phyloP scores from a whole-genome alignment of 345 rosid species.

The Sisymbrium altissimum region DNA sequence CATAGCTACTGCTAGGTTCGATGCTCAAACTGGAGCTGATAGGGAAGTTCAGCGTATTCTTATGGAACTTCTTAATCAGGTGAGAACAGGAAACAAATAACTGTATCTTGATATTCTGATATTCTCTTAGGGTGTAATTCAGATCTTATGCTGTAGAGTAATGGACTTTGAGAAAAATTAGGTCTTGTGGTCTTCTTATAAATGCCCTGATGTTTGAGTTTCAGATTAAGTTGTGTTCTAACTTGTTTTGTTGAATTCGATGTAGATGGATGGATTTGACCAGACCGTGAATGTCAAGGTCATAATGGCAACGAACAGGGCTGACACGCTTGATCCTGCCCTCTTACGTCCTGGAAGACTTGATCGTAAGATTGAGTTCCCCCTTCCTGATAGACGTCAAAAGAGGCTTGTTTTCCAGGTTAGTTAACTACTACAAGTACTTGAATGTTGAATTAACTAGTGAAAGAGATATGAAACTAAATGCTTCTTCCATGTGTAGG shows the following conservation, averaged over 20 bases:
- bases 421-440: neutral
- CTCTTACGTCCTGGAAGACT: slow-evolving; percentile 98
- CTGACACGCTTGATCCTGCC: slow-evolving; percentile 98
- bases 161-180: neutral
- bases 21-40: slow-evolving; percentile 99
- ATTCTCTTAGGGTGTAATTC: neutral
- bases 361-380: slow-evolving; percentile 91
- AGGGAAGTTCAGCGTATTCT: slow-evolving; percentile 97
- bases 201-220: neutral
- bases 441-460: slow-evolving; percentile 2
- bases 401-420: slow-evolving; percentile 99
- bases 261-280: slow-evolving; percentile 88
- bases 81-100: slow-evolving; percentile 11
- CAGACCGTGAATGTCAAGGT: slow-evolving; percentile 98
- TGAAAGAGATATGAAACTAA: neutral
- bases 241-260: slow-evolving; percentile 22
- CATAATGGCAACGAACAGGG: slow-evolving; percentile 96
- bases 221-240: neutral
- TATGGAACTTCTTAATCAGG: slow-evolving; percentile 98
- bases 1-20: slow-evolving; percentile 98
- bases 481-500: slow-evolving; percentile 45
- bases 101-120: neutral
- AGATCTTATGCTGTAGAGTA: neutral
- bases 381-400: slow-evolving; percentile 94
- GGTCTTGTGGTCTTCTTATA: neutral